Evolutionary conservation across 129 eudicot species (phyloP).

Genomic region (Arctium lappa): DNA sequence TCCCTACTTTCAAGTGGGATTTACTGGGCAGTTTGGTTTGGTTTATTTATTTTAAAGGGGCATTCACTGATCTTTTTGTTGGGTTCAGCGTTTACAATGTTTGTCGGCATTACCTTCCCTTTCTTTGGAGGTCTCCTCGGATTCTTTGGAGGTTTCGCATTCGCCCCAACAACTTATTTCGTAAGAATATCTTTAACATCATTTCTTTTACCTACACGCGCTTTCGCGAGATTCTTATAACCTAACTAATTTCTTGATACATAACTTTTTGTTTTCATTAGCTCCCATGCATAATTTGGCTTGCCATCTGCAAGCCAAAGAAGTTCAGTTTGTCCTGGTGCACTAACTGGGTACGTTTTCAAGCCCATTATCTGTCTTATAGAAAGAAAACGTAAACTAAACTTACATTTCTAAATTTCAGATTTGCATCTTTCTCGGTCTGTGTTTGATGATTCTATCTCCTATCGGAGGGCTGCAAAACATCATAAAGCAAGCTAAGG

Average conservation of each 20-base stretch:
- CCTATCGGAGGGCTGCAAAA: slow-evolving; percentile 68
- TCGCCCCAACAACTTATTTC: slow-evolving; percentile 69
- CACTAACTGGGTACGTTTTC: slow-evolving; percentile 52
- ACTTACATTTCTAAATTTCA: slow-evolving; percentile 25
- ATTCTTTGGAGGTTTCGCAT: slow-evolving; percentile 65
- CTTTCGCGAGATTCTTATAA: background rate
- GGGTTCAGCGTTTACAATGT: slow-evolving; percentile 66
- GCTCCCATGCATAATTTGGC: slow-evolving; percentile 88
- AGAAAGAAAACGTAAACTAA: background rate
- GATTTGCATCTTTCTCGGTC: slow-evolving; percentile 66
- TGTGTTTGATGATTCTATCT: slow-evolving; percentile 59
- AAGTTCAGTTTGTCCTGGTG: slow-evolving; percentile 65
- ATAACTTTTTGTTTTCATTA: slow-evolving; percentile 4
- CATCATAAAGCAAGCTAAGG: slow-evolving; percentile 49
- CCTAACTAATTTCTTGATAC: slow-evolving; percentile 1
- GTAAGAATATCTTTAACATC: slow-evolving; percentile 29
- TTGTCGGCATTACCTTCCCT: slow-evolving; percentile 53
- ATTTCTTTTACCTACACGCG: background rate
- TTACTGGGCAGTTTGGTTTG: background rate
- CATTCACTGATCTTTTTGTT: background rate
- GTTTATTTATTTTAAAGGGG: background rate
- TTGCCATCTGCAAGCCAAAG: slow-evolving; percentile 62
- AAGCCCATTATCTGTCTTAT: background rate
- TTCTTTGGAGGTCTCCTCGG: slow-evolving; percentile 68
- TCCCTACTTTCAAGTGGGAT: background rate